Evolutionary conservation across 352 stramenopile species (phyloP).

Genomic region (Pythium plurisporium): DNA sequence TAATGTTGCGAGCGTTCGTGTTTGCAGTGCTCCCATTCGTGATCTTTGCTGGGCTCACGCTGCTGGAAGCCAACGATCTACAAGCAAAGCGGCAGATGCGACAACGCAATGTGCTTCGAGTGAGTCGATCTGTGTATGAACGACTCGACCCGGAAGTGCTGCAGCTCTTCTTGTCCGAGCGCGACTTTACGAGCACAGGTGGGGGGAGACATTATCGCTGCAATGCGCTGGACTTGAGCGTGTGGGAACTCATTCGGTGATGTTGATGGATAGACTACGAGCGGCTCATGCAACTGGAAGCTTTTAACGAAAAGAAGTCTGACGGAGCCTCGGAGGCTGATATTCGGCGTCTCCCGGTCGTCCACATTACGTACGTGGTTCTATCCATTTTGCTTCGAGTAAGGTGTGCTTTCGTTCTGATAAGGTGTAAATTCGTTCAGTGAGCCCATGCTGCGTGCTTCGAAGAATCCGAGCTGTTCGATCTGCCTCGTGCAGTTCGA

Average conservation of each 20-base stretch:
- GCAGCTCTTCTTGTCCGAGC: slow-evolving; percentile 56
- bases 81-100: slow-evolving; percentile 26
- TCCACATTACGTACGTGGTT: slow-evolving; percentile 54
- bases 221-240: no score
- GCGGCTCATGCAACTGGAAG: slow-evolving; percentile 60
- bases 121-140: slow-evolving; percentile 64
- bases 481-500: slow-evolving; percentile 64
- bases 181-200: slow-evolving; percentile 66
- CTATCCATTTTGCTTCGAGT: not conserved
- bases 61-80: slow-evolving; percentile 33
- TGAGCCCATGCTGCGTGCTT: slow-evolving; percentile 49
- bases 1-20: no score
- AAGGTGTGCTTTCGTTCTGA: not conserved
- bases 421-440: slow-evolving; percentile 21
- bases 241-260: no score
- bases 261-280: slow-evolving; percentile 80
- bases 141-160: slow-evolving; percentile 60
- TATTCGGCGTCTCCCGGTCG: slow-evolving; percentile 58
- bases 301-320: slow-evolving; percentile 47
- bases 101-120: slow-evolving; percentile 37
- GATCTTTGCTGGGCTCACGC: slow-evolving; percentile 45
- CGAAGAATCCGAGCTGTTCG: slow-evolving; percentile 49
- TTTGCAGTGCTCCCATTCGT: slow-evolving; percentile 43
- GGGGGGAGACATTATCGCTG: no score
- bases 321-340: slow-evolving; percentile 45